Conservation (phyloP, 805 yeast species). For the Nakazawaea populi region DNA sequence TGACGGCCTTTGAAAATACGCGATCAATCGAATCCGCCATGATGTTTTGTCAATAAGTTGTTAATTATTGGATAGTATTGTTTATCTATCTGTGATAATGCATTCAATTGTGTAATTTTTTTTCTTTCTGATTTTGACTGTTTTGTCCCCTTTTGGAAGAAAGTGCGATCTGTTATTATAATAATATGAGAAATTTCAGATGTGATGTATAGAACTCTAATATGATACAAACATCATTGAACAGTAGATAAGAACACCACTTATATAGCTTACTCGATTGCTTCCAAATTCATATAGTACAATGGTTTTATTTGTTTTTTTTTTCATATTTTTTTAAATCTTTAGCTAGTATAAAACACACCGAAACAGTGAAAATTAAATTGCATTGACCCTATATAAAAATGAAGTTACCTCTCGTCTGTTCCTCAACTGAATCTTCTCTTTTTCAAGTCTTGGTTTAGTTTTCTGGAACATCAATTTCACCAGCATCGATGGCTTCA, state of each 20-base stretch:
- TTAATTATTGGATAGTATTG: not conserved
- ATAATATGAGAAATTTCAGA: too few species aligned
- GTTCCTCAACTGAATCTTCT: not conserved
- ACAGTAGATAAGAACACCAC: too few species aligned
- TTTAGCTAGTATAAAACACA: not conserved
- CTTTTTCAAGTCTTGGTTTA: conserved; percentile 26
- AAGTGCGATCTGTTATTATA: too few species aligned
- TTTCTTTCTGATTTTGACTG: not conserved
- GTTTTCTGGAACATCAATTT: conserved; percentile 86
- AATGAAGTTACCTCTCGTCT: conserved; percentile 16
- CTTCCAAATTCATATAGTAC: too few species aligned
- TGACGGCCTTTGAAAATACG: conserved; percentile 76
- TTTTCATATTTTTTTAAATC: not conserved
- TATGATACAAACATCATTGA: too few species aligned
- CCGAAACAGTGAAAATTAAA: conserved; percentile 7
- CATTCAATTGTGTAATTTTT: not conserved
- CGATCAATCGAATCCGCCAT: conserved; percentile 61
- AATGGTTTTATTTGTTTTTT: not conserved
- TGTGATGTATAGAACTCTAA: too few species aligned
- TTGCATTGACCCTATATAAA: conserved; percentile 17
- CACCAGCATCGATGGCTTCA: conserved; percentile 98
- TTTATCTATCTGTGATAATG: not conserved
- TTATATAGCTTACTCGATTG: too few species aligned
- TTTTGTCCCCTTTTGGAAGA: too few species aligned
- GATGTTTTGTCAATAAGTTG: conserved; percentile 11